phyloP scores from a whole-genome alignment of 441 rosid species.

The Flueggea neowawraea region DNA sequence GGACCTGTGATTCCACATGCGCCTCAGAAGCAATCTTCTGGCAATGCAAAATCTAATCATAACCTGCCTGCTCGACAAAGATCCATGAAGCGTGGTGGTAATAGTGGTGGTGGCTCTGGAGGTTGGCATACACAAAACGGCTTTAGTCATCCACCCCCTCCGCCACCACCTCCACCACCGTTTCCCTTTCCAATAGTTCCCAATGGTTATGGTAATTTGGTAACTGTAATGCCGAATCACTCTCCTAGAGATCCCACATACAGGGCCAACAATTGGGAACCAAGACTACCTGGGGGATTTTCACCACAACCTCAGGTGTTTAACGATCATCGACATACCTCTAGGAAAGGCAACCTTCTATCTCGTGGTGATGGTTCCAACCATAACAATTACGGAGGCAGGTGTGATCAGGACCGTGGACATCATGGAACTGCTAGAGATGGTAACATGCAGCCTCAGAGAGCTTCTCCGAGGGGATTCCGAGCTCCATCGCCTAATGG shows the following conservation, averaged over 20 bases:
- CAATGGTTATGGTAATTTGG: slow-evolving; percentile 25
- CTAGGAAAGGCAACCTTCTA: slow-evolving; percentile 43
- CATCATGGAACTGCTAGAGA: slow-evolving; percentile 51
- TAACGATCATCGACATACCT: slow-evolving; percentile 35
- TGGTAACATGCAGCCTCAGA: slow-evolving; percentile 54
- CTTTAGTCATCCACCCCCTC: slow-evolving; percentile 26
- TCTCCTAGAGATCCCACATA: slow-evolving; percentile 34
- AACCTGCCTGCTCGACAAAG: slow-evolving; percentile 40
- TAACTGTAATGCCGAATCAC: slow-evolving; percentile 27
- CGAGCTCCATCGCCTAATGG: slow-evolving; percentile 48
- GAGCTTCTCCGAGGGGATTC: slow-evolving; percentile 53
- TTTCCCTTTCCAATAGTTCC: slow-evolving; percentile 25
- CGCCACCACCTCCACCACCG: slow-evolving; percentile 31
- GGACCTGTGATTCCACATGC: slow-evolving; percentile 36
- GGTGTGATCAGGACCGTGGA: slow-evolving; percentile 69
- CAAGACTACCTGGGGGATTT: slow-evolving; percentile 34
- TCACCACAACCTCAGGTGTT: slow-evolving; percentile 28
- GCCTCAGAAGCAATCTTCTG: slow-evolving; percentile 36
- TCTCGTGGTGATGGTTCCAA: slow-evolving; percentile 49
- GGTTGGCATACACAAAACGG: slow-evolving; percentile 26
- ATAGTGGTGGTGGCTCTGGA: slow-evolving; percentile 20
- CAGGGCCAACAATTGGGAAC: slow-evolving; percentile 45
- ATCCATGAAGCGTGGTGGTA: slow-evolving; percentile 37
- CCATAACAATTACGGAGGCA: slow-evolving; percentile 34
- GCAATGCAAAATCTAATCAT: slow-evolving; percentile 32